Conservation (phyloP, 2,329 filamentous ascomycete genomes). For the Colletotrichum graminicola region DNA sequence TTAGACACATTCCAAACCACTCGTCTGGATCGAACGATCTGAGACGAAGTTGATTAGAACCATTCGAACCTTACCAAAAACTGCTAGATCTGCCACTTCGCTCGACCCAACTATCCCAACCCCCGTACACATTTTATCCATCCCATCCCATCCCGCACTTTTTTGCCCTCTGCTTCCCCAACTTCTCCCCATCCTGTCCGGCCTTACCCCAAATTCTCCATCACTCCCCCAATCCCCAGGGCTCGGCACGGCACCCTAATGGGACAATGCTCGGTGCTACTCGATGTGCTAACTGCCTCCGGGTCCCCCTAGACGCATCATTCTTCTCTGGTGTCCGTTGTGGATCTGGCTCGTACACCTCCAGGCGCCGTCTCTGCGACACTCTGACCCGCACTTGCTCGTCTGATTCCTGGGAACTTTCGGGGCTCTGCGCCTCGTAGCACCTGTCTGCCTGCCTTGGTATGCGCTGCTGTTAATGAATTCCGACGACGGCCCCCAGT, state of each 20-base stretch:
- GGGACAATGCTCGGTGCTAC: slow-evolving; percentile 49
- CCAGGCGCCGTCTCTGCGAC: slow-evolving; percentile 17
- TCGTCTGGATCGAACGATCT: neutral
- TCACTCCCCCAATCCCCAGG: slow-evolving; percentile 34
- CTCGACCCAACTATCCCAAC: slow-evolving; percentile 8
- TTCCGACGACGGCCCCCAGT: neutral
- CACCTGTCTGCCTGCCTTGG: slow-evolving; percentile 24
- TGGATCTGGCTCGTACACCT: slow-evolving; percentile 26
- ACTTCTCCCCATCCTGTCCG: slow-evolving; percentile 9
- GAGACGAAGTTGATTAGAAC: slow-evolving; percentile 24
- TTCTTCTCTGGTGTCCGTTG: slow-evolving; percentile 26
- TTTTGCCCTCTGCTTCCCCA: slow-evolving; percentile 10
- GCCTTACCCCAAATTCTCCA: slow-evolving; percentile 38
- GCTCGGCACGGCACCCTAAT: slow-evolving; percentile 42
- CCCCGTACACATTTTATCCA: slow-evolving; percentile 20
- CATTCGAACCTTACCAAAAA: slow-evolving; percentile 21
- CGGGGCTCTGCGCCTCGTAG: slow-evolving; percentile 21
- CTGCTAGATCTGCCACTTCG: slow-evolving; percentile 1
- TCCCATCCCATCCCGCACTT: slow-evolving; percentile 21
- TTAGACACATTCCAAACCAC: slow-evolving; percentile 6
- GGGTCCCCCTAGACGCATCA: slow-evolving; percentile 34
- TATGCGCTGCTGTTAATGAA: slow-evolving; percentile 22
- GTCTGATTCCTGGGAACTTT: slow-evolving; percentile 32
- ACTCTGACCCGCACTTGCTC: slow-evolving; percentile 12
- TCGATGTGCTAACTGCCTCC: slow-evolving; percentile 43